These are phyloP conservation scores for Corylus avellana DNA, from an alignment of 306 rosid genomes.

Conservation along the genomic window DNA sequence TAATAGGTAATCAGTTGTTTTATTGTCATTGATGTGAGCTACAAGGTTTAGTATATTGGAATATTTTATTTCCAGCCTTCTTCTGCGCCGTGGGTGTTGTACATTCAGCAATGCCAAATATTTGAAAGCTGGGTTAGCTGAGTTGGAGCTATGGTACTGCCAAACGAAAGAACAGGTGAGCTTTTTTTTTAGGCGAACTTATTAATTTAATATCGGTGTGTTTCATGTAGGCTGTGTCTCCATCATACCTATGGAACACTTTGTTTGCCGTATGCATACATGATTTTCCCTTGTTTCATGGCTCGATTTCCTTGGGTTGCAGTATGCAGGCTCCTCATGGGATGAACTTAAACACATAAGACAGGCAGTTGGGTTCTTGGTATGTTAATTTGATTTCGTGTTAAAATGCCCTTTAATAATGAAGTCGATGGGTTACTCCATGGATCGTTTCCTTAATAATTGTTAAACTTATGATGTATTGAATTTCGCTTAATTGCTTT, in stretches of 20 bases:
- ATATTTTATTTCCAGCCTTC: conserved; percentile 56
- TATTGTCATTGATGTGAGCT: not conserved
- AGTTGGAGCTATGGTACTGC: conserved; percentile 96
- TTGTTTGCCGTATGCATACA: not conserved
- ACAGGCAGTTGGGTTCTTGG: conserved; percentile 99
- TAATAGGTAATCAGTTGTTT: conserved; percentile 66
- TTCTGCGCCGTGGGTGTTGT: conserved; percentile 97
- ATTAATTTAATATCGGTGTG: too few species aligned
- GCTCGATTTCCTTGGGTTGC: conserved; percentile 30
- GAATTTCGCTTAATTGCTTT: too few species aligned
- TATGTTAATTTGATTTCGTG: conserved; percentile 38
- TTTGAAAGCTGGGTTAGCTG: conserved; percentile 97
- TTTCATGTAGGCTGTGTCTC: too few species aligned
- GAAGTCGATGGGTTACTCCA: not conserved
- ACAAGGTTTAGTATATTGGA: conserved; percentile 17
- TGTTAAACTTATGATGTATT: conserved; percentile 2
- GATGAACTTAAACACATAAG: conserved; percentile 99
- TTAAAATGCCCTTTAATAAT: not conserved
- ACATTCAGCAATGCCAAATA: conserved; percentile 97
- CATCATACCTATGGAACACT: not conserved
- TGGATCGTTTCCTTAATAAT: conserved; percentile 12
- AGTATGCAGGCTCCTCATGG: conserved; percentile 98
- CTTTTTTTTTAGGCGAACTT: not conserved
- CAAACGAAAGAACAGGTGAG: conserved; percentile 94
- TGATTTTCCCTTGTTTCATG: conserved; percentile 3